Percentiles rank a stretch among this genome's conserved stretches.
phyloP scores from a whole-genome alignment of 768 basidiomycete species.

The Daedaleopsis nitida region DNA sequence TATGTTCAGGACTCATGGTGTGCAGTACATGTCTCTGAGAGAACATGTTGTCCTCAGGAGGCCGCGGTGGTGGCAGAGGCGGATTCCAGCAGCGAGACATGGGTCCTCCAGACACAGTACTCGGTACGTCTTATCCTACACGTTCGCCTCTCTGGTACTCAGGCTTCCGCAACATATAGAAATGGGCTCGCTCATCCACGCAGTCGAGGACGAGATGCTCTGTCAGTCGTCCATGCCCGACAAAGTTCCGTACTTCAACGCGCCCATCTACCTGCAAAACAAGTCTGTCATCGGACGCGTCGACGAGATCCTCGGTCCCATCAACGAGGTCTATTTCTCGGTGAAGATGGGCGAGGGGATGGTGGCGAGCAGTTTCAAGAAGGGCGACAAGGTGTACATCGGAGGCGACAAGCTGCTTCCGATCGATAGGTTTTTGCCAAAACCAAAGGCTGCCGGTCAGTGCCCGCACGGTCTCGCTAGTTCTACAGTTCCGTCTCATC shows the following conservation, averaged over 20 bases:
- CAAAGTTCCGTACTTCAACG: constrained; percentile 99
- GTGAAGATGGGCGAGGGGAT: constrained; percentile 97
- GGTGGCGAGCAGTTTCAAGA: constrained; percentile 94
- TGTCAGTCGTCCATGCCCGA: constrained; percentile 82
- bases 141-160: background rate
- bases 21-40: background rate
- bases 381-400: constrained; percentile 98
- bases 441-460: constrained; percentile 81
- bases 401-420: constrained; percentile 96
- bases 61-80: constrained; percentile 67
- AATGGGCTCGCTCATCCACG: constrained; percentile 90
- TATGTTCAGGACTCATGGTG: constrained; percentile 15
- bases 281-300: constrained; percentile 96
- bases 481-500: background rate
- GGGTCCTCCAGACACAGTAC: constrained; percentile 79
- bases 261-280: constrained; percentile 96
- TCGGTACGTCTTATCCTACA: constrained; percentile 49
- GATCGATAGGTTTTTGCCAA: constrained; percentile 94
- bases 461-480: constrained; percentile 31
- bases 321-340: constrained; percentile 98
- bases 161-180: constrained; percentile 48
- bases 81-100: constrained; percentile 71
- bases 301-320: constrained; percentile 98
- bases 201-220: constrained; percentile 98
- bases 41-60: constrained; percentile 36